Evolutionary conservation across 2,329 filamentous ascomycete species (phyloP), one percentile per base, ranked within the genome.

Genomic region (Sclerotinia borealis): DNA sequence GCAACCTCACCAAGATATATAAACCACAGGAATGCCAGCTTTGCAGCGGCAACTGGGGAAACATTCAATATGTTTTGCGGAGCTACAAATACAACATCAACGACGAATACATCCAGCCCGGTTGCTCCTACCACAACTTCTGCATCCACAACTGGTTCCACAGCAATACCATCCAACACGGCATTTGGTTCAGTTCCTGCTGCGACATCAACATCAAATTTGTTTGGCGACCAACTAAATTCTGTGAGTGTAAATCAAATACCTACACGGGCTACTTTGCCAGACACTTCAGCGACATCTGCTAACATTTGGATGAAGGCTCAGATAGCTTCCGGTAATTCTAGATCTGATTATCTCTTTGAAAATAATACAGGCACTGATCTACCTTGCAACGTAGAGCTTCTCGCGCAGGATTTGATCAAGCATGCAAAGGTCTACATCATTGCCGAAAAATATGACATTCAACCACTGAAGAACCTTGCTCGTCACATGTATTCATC

Each of bases 341-440:
- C n/a, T n/a, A n/a, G n/a, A n/a, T n/a, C 13, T 13, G 19, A 15
- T n/a, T 1, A 8, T 45, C 13, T 45, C 1, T 45, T 31, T 29
- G 37, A 10, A n/a, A 15, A 11, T 5, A 15, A 11, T 5, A 29
- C 25, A 25, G 29, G 9, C 34, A 19, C 9, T 17, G 22, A 5
- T 29, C 17, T n/a, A 13, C 11, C 51, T 8, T 7, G 22, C 22
- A 36, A 29, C 9, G n/a, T 37, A 5, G 51, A 58, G 13, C 13
- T 34, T n/a, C 29, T 17, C 4, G 51, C 31, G 3, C 25, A 43
- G 34, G 51, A 39, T 25, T 55, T 68, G 45, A 6, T 68, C 34
- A 58, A 36, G 19, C 41, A 64, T 41, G 61, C 61, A 9, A 58
- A 61, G 34, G 58, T 68, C 45, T 68, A 67, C 51, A 49, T 66